Evolutionary conservation across 352 stramenopile genomes (phyloP).

Genomic region (Phytopythium sindhum): DNA sequence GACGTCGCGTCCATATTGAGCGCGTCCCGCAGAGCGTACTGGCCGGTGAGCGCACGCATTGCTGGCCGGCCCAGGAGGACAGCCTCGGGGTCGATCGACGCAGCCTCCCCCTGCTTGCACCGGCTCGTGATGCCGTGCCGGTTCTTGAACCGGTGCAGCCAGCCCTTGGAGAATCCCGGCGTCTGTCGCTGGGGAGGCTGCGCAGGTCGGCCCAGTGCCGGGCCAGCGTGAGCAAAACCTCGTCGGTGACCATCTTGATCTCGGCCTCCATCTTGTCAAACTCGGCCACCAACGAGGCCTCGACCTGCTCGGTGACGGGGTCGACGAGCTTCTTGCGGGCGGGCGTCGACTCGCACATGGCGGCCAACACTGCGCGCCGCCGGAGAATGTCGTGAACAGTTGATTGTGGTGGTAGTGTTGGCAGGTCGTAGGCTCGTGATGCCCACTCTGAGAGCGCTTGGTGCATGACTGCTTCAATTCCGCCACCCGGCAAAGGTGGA

Average conservation of each 20-base stretch:
- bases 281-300: constrained; percentile 1
- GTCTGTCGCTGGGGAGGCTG: not conserved
- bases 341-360: not conserved
- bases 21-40: constrained; percentile 8
- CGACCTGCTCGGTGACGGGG: not conserved
- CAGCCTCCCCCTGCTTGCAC: constrained; percentile 9
- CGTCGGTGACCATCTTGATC: constrained; percentile 6
- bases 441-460: not conserved
- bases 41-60: constrained; percentile 1
- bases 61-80: not conserved
- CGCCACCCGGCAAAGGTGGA: not conserved
- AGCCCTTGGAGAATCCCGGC: constrained; percentile 25
- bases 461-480: not conserved
- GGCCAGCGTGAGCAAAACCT: not conserved
- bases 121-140: constrained; percentile 12
- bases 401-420: not conserved
- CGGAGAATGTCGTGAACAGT: not conserved
- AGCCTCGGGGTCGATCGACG: not conserved
- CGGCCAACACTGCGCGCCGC: not conserved
- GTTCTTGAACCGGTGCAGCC: constrained; percentile 12
- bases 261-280: constrained; percentile 3
- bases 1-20: constrained; percentile 20
- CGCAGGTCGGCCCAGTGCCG: not conserved
- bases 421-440: not conserved
- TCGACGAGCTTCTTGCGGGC: constrained; percentile 2